phyloP scores from a whole-genome alignment of 73 alveolate species.

The Tetrahymena elliotti region DNA sequence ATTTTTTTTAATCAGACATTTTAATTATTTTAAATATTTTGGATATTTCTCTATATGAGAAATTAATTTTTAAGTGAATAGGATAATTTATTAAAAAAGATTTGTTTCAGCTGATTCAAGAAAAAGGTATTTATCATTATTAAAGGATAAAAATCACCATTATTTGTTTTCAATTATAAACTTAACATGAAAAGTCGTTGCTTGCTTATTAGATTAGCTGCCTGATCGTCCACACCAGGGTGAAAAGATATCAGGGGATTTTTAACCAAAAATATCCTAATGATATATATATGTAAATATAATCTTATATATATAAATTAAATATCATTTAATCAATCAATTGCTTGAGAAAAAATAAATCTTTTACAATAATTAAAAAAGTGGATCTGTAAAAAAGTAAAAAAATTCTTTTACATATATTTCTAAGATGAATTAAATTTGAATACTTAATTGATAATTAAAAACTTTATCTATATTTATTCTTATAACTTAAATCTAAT shows the following conservation, averaged over 20 bases:
- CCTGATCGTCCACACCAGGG: not conserved
- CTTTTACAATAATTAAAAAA: not conserved
- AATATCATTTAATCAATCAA: not conserved
- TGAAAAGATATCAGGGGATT: not conserved
- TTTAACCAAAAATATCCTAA: not conserved
- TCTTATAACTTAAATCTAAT: not conserved
- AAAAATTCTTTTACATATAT: not conserved
- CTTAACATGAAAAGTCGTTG: not conserved
- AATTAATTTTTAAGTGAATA: no score
- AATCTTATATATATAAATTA: not conserved
- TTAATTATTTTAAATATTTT: no score
- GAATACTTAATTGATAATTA: not conserved
- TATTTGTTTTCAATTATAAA: no score
- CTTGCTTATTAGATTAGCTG: not conserved
- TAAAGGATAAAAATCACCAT: no score
- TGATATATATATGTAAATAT: not conserved
- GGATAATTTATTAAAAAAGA: not conserved
- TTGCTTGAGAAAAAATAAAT: not conserved
- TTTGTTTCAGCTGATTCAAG: not conserved
- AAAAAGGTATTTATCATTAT: no score
- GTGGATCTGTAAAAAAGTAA: not conserved
- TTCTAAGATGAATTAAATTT: not conserved
- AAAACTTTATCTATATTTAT: not conserved
- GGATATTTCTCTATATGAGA: not conserved
- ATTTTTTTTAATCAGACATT: no score